Conservation (phyloP, 192 early-diverging fungal genomes). For the Backusella circina region DNA sequence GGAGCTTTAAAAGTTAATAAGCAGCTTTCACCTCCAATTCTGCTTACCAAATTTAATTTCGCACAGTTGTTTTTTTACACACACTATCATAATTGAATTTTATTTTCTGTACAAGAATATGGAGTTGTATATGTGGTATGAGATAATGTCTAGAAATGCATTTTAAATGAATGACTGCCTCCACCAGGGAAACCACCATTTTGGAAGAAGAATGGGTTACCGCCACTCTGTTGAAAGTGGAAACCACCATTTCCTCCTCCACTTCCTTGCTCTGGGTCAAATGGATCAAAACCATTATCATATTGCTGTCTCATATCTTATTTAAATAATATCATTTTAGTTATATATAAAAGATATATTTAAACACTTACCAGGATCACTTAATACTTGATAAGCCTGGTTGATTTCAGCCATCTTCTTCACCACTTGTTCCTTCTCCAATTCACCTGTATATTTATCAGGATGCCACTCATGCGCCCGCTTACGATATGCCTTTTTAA, state of each 20-base stretch:
- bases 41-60: neutral
- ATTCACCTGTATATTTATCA: constrained; percentile 75
- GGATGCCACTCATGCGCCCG: constrained; percentile 87
- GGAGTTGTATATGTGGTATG: neutral
- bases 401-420: constrained; percentile 93
- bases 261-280: constrained; percentile 58
- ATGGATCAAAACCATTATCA: constrained; percentile 78
- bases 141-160: neutral
- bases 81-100: neutral
- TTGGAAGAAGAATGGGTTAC: constrained; percentile 10
- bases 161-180: neutral
- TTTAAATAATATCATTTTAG: neutral
- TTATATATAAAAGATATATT: neutral
- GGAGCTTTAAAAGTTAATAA: neutral
- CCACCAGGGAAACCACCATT: constrained; percentile 8
- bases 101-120: neutral
- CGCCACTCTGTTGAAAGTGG: constrained; percentile 48
- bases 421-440: constrained; percentile 71
- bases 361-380: constrained; percentile 42
- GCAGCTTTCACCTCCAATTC: neutral
- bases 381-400: constrained; percentile 86
- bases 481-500: constrained; percentile 92
- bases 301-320: constrained; percentile 49
- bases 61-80: neutral
- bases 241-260: constrained; percentile 32